Evolutionary conservation across 2,329 filamentous ascomycete genomes (phyloP).

Genomic region (Pseudogymnoascus sp.): DNA sequence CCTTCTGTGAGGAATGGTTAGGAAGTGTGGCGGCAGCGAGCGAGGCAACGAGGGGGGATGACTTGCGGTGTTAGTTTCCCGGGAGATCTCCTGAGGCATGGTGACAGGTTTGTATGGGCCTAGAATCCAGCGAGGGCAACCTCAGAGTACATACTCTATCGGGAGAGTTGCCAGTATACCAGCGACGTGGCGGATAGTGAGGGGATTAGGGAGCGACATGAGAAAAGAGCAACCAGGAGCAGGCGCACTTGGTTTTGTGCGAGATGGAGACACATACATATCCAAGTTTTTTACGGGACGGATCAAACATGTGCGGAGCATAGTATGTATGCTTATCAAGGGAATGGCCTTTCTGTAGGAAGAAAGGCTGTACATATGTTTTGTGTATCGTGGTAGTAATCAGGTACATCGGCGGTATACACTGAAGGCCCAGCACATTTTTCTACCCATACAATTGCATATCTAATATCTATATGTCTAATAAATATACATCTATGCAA

Average conservation of each 20-base stretch:
- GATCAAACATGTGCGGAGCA: neutral
- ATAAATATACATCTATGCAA: neutral
- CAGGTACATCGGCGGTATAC: neutral
- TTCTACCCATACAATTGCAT: neutral
- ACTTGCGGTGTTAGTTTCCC: neutral
- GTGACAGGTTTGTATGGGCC: neutral
- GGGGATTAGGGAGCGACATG: neutral
- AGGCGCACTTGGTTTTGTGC: neutral
- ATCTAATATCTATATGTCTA: neutral
- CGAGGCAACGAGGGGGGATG: neutral
- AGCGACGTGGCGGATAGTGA: neutral
- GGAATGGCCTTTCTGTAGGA: neutral
- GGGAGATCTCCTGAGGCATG: neutral
- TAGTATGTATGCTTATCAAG: neutral
- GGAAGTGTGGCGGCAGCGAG: neutral
- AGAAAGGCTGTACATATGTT: neutral
- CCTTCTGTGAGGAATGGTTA: constrained; percentile 9
- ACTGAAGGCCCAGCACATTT: neutral
- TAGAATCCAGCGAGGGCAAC: neutral
- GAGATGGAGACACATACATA: neutral
- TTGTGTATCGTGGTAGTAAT: neutral
- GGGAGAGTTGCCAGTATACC: neutral
- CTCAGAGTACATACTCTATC: neutral
- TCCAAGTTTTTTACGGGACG: neutral
- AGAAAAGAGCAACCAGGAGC: neutral